phyloP scores from a whole-genome alignment of 306 rosid species.

The Fragaria nilgerrensis region DNA sequence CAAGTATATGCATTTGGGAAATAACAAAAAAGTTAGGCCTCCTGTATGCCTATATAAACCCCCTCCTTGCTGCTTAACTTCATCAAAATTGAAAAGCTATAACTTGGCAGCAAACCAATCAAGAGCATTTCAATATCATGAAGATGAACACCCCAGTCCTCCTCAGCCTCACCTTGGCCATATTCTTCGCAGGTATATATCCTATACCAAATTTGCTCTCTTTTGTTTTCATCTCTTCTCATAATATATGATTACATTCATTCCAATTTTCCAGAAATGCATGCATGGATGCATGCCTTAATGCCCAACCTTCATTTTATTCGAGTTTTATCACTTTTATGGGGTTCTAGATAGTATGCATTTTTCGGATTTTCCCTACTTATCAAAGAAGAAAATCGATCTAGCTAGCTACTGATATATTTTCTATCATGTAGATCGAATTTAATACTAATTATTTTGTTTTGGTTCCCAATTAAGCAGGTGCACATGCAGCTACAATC shows the following conservation, averaged over 20 bases:
- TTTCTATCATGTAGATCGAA: too few relatives aligned
- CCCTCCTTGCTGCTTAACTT: neutral
- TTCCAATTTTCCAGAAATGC: neutral
- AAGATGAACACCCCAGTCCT: constrained; percentile 28
- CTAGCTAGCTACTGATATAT: too few relatives aligned
- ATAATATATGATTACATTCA: neutral
- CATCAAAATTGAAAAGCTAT: neutral
- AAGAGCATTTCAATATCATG: constrained; percentile 2
- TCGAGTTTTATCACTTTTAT: neutral
- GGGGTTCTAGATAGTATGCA: neutral
- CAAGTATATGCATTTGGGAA: neutral
- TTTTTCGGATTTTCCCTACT: neutral
- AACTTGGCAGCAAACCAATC: neutral
- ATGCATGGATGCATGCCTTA: neutral
- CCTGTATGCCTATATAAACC: constrained; percentile 1
- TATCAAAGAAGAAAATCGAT: neutral
- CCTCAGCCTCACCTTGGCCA: constrained; percentile 28
- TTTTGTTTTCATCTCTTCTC: neutral
- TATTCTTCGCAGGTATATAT: constrained; percentile 40
- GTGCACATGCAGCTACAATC: constrained; percentile 39
- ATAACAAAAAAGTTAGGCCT: neutral
- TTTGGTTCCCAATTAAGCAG: constrained; percentile 21
- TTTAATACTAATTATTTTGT: neutral
- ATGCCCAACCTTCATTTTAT: neutral
- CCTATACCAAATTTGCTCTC: neutral